Evolutionary conservation across 208 protist species (phyloP).

Genomic region (Wallacemonas sp.): DNA sequence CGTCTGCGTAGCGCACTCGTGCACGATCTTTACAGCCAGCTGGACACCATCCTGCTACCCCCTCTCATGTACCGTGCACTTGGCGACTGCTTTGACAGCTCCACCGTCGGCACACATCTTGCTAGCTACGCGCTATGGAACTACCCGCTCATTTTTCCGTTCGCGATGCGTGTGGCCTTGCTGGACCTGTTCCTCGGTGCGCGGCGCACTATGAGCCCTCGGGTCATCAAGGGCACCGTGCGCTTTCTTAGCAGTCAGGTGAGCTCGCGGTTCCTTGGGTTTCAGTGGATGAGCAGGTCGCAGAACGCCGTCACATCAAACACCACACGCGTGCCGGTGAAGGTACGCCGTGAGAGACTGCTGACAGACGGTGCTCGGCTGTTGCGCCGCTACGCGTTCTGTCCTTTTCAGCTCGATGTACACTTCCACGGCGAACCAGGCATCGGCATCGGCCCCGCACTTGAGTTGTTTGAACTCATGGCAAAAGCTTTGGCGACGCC

Average conservation of each 20-base stretch:
- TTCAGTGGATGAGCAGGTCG: conserved; percentile 37
- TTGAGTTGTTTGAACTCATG: conserved; percentile 78
- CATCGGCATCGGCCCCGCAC: conserved; percentile 72
- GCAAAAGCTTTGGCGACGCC: conserved; percentile 36
- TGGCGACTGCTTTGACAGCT: conserved; percentile 5
- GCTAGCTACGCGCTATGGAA: conserved; percentile 66
- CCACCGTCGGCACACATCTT: conserved; percentile 22
- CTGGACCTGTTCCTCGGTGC: conserved; percentile 53
- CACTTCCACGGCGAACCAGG: conserved; percentile 77
- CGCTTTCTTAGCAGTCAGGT: conserved; percentile 1
- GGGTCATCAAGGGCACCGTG: conserved; percentile 1
- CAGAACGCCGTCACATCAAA: conserved; percentile 16
- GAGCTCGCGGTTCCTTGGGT: conserved; percentile 29
- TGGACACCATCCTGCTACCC: conserved; percentile 55
- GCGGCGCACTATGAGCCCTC: conserved; percentile 31
- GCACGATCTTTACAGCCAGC: conserved; percentile 62
- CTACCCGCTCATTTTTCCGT: conserved; percentile 62
- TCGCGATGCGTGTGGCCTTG: conserved; percentile 56
- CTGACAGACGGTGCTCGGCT: conserved; percentile 33
- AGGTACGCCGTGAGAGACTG: conserved; percentile 38
- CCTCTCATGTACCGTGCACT: conserved; percentile 26
- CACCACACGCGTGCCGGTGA: conserved; percentile 31
- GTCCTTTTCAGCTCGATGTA: conserved; percentile 63
- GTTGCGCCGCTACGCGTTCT: conserved; percentile 36
- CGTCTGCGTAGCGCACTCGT: conserved; percentile 68